Base-by-base conservation (phyloP, 768 basidiomycete species). In the Tricholoma furcatifolium region DNA sequence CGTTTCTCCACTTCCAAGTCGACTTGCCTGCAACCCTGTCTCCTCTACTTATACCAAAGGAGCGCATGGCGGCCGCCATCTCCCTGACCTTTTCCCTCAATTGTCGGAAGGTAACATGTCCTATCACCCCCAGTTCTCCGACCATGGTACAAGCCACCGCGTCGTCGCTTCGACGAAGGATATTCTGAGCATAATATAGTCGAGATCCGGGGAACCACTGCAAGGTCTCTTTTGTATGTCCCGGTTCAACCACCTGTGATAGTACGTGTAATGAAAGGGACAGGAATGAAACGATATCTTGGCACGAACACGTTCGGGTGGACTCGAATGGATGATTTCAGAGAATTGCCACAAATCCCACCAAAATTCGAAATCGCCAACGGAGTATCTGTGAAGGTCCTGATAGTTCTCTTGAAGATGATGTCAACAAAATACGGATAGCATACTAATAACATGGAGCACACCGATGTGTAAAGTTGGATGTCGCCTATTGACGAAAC, bases 101-200 rank as follows among this genome's bases (percentile, higher is more conserved):
- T 48, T 85, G 70, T 12, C 76, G 70, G 64, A 75, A 84, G 11
- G 74, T 81, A 53, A 77, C 76, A 39, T 81, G 72, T 15, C 61
- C 61, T 3, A 79, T 65, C 12, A 63, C 56, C 1, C 84, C 82
- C 3, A 70, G 68, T 65, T 88, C 87, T 24, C 76, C 72, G 3
- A 69, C 70, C 23, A 79, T 79, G 4, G 84, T 86, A 51, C 80
- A 68, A 15, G 84, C 85, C 45, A 81, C 74, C 2, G 67, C 71
- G 54, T 86, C 84, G 63, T 85, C 82, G 51, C 73, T 70, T 48
- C 77, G 73, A 55, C 69, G 71, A 11, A 88, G 73, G 4, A 87
- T 61, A 63, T 88, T 88, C 65, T 88, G 85, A 10, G 87, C 85
- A 59, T 83, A 88, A 64, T 87, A 87, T 31, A 87, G 67, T 34